phyloP scores from a whole-genome alignment of 1,284 basidiomycete species.

The Tetrapyrgos nigripes region DNA sequence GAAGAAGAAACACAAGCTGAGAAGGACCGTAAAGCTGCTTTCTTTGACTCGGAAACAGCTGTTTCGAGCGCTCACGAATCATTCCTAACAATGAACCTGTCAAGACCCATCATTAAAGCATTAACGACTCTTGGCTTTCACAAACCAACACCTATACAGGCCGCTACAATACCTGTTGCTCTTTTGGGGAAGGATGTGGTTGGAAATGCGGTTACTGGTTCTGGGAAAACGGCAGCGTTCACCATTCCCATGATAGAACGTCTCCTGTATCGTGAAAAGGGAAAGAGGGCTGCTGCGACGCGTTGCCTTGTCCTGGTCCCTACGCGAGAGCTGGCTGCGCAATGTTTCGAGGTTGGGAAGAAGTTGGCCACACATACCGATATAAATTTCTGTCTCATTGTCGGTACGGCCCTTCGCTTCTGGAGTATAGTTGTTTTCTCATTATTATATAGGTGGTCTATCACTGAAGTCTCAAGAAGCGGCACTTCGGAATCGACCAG shows the following conservation, averaged over 20 bases:
- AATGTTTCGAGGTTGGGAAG: constrained; percentile 91
- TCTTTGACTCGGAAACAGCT: constrained; percentile 73
- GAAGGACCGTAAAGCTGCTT: constrained; percentile 83
- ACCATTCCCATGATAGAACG: constrained; percentile 94
- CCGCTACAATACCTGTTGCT: constrained; percentile 91
- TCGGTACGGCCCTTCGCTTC: constrained; percentile 61
- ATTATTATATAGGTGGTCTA: constrained; percentile 71
- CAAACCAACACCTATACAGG: constrained; percentile 95
- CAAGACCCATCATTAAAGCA: constrained; percentile 88
- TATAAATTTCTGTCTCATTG: constrained; percentile 86
- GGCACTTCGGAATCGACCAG: constrained; percentile 85
- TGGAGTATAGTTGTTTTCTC: not conserved
- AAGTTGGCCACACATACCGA: constrained; percentile 90
- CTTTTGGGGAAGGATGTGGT: constrained; percentile 95
- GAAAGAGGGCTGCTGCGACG: constrained; percentile 88
- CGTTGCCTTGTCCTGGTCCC: constrained; percentile 93
- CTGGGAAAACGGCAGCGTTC: constrained; percentile 97
- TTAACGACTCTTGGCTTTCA: constrained; percentile 83
- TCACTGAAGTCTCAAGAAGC: constrained; percentile 92
- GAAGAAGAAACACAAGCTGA: constrained; percentile 76
- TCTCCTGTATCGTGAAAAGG: constrained; percentile 87
- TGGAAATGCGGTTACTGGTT: constrained; percentile 94
- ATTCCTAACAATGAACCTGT: constrained; percentile 88
- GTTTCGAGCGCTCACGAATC: constrained; percentile 61
- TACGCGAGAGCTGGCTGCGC: constrained; percentile 93